Evolutionary conservation across 148 eudicot species (phyloP).

Genomic region (Fallopia convolvulus): DNA sequence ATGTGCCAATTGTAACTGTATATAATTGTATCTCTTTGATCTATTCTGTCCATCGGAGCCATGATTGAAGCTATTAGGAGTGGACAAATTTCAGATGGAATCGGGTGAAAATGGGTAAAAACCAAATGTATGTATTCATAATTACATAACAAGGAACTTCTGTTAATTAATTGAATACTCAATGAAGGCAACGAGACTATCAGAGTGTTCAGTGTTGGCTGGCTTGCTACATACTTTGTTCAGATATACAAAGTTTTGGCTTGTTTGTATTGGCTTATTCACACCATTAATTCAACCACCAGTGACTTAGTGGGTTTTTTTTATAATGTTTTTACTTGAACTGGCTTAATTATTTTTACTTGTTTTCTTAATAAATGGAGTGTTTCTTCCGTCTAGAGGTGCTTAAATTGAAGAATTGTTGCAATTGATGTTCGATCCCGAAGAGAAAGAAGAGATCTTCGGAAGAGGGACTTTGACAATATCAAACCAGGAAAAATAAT

Average conservation of each 20-base stretch:
- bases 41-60: constrained; percentile 81
- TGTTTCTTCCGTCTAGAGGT: constrained; percentile 41
- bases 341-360: background rate
- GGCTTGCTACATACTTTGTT: constrained; percentile 66
- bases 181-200: constrained; percentile 59
- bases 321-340: background rate
- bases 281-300: background rate
- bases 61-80: constrained; percentile 91
- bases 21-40: constrained; percentile 35
- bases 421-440: no score
- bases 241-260: constrained; percentile 25
- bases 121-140: no score
- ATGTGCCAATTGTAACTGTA: no score
- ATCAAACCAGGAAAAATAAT: no score
- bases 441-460: no score
- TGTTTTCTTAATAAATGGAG: constrained; percentile 27
- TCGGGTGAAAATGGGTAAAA: constrained; percentile 81
- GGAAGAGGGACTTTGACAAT: no score
- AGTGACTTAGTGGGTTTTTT: background rate
- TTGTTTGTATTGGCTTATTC: no score
- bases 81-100: constrained; percentile 67
- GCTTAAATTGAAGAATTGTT: no score
- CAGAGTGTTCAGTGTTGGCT: constrained; percentile 44
- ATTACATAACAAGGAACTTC: no score
- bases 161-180: no score